Evolutionary conservation across 2,329 filamentous ascomycete species (phyloP), one percentile per base, ranked within the genome.

Genomic region (Colletotrichum spinosum): DNA sequence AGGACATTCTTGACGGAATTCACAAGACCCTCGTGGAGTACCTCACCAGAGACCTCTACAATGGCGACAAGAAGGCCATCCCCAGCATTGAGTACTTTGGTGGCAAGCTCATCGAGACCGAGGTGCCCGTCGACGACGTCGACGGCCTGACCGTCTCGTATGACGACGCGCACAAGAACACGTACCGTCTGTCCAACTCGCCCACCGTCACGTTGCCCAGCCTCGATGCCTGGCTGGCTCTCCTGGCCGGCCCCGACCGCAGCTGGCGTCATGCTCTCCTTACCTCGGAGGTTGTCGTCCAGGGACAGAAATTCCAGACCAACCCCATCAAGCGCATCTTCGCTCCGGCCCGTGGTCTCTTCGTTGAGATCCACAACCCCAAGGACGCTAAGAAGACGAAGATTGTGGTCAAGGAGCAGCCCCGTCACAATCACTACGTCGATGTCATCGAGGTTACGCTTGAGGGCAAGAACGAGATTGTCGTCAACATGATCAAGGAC

Each of bases 191-290:
- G 39, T 93, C 94, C 1, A 88, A 89, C 12, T 89, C 92, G 5
- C 86, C 94, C 1, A 89, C 90, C 53, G 88, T 89, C 4, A 85
- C 89, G 46, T 83, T 99, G 65, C 96, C 96, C 7, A 87, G 92
- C 17, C 77, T 91, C 10, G 92, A 97, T 60, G 87, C 90, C 15
- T 99, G 96, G 96, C 82, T 97, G 71, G 86, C 93, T 60, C 88
- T 98, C 13, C 86, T 99, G 56, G 96, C 95, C 45, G 96, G 96
- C 15, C 87, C 89, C 53, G 89, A 86, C 66, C 92, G 94, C 74
- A 97, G 92, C 54, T 99, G 96, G 96, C 89, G 95, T 65, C 93
- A 97, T 75, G 96, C 96, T 35, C 88, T 99, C 65, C 95, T 99
- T 79, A 93, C 93, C 65, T 92, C 94, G 0, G 95, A 99, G 70